Conservation (phyloP, 306 rosid genomes). For the Albizia julibrissin region DNA sequence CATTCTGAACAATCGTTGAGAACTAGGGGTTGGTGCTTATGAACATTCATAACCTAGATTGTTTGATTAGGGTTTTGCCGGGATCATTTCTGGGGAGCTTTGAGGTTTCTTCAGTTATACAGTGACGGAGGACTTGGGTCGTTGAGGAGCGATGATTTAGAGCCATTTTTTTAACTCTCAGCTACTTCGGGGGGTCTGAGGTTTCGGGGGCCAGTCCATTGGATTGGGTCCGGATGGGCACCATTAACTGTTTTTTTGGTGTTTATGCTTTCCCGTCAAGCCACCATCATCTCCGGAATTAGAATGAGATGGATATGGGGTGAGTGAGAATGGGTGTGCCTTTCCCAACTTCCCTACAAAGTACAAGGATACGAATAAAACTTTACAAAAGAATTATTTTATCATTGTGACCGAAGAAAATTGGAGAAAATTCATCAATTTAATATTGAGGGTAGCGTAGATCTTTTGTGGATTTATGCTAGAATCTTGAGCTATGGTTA, state of each 20-base stretch:
- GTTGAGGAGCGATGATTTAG: background rate
- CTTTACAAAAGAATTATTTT: too few relatives aligned
- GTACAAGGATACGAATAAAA: too few relatives aligned
- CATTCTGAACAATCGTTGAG: conserved; percentile 60
- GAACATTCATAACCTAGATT: background rate
- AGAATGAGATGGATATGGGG: too few relatives aligned
- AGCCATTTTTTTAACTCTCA: background rate
- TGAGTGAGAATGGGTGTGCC: too few relatives aligned
- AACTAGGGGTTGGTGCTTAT: conserved; percentile 1
- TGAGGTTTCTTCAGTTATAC: background rate
- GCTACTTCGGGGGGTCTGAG: background rate
- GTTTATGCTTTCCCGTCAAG: background rate
- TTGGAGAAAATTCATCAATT: too few relatives aligned
- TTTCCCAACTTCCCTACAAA: too few relatives aligned
- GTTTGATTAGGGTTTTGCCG: conserved; percentile 30
- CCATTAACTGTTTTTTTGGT: background rate
- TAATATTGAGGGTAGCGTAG: too few relatives aligned
- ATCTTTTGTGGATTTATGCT: too few relatives aligned
- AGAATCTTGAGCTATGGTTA: too few relatives aligned
- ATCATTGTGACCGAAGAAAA: too few relatives aligned
- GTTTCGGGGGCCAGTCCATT: background rate
- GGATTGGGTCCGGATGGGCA: background rate
- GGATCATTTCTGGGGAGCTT: conserved; percentile 4
- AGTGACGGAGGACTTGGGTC: background rate
- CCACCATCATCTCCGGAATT: background rate